Base-by-base conservation (phyloP, 1,284 basidiomycete genomes). In the Sanghuangporus weigelae region DNA sequence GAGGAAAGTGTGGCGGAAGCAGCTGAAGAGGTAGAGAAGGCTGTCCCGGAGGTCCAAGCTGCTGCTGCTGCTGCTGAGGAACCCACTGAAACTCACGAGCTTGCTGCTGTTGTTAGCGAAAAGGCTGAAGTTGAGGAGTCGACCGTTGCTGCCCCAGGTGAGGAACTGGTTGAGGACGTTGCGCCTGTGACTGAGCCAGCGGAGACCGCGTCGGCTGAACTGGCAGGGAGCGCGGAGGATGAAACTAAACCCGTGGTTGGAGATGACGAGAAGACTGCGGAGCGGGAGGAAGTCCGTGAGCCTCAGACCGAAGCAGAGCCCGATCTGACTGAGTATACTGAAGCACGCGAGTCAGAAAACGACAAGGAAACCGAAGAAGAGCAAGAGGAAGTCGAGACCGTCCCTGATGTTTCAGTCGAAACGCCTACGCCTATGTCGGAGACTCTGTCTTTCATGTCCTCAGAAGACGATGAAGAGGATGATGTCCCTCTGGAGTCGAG, bases 401-500 rank as follows among this genome's bases (percentile, higher is more conserved):
- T 63, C 31, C 56, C 61, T 21, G 38, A 58, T 12, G 61, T 63
- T 40, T 36, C 38, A 14, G 36, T 63, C 19, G 61, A 63, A 36
- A 39, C 57, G 46, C 61, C 56, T 16, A 63, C 61, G 10, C 61
- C 61, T 23, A 40, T 55, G 8, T 23, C 55, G 21, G 48, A 63
- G 31, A 53, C n/a, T 19, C 42, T 63, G 26, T n/a, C 48, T 11
- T 49, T 59, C 50, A n/a, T 14, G 1, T 12, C 46, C 12, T 21
- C 57, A 16, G 61, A 63, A n/a, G 61, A 63, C 10, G 19, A 38
- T 14, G n/a, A 40, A 31, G 59, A 23, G n/a, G 44, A 56, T 36
- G 44, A n/a, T n/a, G 53, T 26, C 19, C 60, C 51, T 36, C 12
- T 62, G 4, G 53, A 55, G 26, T 4, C 31, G 50, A 57, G 44